A percentile compares a stretch with the other conserved stretches of the same genome.
phyloP scores from a whole-genome alignment of 148 eudicot species.

The Camellia japonica region DNA sequence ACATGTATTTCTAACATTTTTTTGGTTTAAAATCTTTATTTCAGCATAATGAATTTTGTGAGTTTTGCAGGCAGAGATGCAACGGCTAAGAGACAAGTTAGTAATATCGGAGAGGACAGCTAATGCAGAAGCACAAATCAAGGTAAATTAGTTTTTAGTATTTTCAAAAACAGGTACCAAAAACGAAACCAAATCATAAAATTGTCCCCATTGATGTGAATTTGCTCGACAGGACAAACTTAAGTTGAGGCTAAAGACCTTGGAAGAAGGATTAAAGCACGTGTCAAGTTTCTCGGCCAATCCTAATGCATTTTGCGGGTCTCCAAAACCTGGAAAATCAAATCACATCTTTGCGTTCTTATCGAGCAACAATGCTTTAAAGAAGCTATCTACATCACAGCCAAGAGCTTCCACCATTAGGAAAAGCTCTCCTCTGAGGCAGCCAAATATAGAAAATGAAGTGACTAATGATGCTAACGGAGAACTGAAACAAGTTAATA shows the following conservation, averaged over 20 bases:
- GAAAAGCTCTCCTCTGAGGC: constrained; percentile 31
- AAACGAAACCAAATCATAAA: neutral
- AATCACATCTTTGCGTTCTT: constrained; percentile 47
- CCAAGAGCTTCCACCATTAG: constrained; percentile 51
- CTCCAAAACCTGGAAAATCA: constrained; percentile 44
- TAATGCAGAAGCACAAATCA: constrained; percentile 81
- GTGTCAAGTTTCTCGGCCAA: constrained; percentile 24
- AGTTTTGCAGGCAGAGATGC: constrained; percentile 70
- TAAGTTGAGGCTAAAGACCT: constrained; percentile 72
- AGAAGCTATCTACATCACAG: constrained; percentile 66
- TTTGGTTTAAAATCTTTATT: neutral
- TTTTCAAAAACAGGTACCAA: no score
- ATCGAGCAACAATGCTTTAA: constrained; percentile 45
- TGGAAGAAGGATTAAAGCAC: constrained; percentile 75
- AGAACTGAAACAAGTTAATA: constrained; percentile 26
- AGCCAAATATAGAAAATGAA: constrained; percentile 30
- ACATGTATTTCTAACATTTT: neutral
- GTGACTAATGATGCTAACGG: neutral
- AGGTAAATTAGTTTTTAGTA: constrained; percentile 36
- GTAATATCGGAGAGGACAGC: constrained; percentile 81
- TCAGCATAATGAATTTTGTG: neutral
- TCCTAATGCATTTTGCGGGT: constrained; percentile 26
- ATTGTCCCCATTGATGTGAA: constrained; percentile 7
- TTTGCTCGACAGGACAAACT: constrained; percentile 64
- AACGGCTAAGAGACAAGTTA: constrained; percentile 72